These are phyloP conservation scores for Xylaria curta DNA, from an alignment of 495 filamentous ascomycete genomes.

Conservation along the genomic window DNA sequence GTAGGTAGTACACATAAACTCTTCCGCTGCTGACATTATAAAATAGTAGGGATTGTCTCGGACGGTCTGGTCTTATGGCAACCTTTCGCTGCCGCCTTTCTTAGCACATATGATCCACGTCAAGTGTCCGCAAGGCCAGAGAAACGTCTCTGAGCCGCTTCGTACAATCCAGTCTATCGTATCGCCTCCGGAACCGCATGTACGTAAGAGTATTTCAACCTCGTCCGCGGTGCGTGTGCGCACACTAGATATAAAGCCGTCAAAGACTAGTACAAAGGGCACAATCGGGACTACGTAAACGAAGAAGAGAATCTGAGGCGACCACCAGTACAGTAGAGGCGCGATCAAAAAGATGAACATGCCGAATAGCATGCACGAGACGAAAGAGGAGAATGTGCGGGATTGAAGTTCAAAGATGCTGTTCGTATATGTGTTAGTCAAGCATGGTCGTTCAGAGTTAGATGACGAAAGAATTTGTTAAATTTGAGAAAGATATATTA, in stretches of 20 bases:
- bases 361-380: constrained; percentile 62
- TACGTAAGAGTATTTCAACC: constrained; percentile 61
- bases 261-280: constrained; percentile 68
- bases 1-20: not conserved
- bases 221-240: constrained; percentile 70
- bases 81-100: constrained; percentile 23
- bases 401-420: constrained; percentile 78
- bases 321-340: constrained; percentile 60
- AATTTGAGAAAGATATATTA: constrained; percentile 24
- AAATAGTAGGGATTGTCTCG: not conserved
- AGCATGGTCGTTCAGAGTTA: not conserved
- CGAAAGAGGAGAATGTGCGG: constrained; percentile 57
- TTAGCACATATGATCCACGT: constrained; percentile 59
- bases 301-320: constrained; percentile 64
- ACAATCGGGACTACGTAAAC: constrained; percentile 69
- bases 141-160: constrained; percentile 56
- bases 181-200: constrained; percentile 49
- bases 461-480: not conserved
- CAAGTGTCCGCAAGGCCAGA: constrained; percentile 56
- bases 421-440: not conserved
- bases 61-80: not conserved
- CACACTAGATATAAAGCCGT: constrained; percentile 69
- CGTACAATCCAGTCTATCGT: constrained; percentile 59
- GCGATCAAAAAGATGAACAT: constrained; percentile 60
- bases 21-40: not conserved